Percentiles rank a stretch among this genome's conserved stretches.
Conservation (phyloP, 2,329 filamentous ascomycete genomes). For the Clonostachys rosea region DNA sequence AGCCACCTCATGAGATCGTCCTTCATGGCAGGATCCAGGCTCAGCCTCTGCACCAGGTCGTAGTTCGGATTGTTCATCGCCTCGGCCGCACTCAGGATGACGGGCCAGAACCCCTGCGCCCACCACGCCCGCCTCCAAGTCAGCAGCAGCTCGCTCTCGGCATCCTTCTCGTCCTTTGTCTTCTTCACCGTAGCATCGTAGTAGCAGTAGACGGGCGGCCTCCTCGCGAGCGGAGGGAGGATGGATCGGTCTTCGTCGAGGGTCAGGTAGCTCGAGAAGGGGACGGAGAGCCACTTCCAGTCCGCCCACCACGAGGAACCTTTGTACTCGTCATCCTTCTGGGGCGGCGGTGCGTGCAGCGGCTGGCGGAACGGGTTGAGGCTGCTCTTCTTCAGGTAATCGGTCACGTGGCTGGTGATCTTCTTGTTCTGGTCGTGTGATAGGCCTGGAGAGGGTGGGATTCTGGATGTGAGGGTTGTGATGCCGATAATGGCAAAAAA, state of each 20-base stretch:
- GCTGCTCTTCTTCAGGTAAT: constrained; percentile 39
- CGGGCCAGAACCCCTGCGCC: constrained; percentile 84
- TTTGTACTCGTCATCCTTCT: constrained; percentile 73
- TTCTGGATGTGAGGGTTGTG: constrained; percentile 41
- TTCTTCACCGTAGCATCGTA: constrained; percentile 68
- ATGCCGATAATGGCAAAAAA: constrained; percentile 51
- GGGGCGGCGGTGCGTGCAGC: constrained; percentile 66
- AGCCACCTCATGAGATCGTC: constrained; percentile 78
- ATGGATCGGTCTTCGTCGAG: constrained; percentile 72
- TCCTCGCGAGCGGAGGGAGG: constrained; percentile 67
- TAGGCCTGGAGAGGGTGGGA: constrained; percentile 43
- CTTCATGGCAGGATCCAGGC: constrained; percentile 59
- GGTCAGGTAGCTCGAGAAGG: constrained; percentile 77
- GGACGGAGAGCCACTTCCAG: constrained; percentile 80
- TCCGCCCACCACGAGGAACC: constrained; percentile 82
- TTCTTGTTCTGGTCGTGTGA: constrained; percentile 39
- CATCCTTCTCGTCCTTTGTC: constrained; percentile 59
- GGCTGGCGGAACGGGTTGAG: constrained; percentile 65
- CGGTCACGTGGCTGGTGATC: constrained; percentile 5
- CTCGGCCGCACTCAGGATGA: constrained; percentile 75
- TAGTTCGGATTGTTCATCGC: constrained; percentile 81
- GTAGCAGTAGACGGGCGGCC: constrained; percentile 84
- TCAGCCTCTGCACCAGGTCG: constrained; percentile 58
- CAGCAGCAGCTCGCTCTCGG: constrained; percentile 74
- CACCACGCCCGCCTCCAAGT: constrained; percentile 94